These are phyloP conservation scores for Cucumis variabilis DNA, from an alignment of 331 rosid species.

Conservation along the genomic window DNA sequence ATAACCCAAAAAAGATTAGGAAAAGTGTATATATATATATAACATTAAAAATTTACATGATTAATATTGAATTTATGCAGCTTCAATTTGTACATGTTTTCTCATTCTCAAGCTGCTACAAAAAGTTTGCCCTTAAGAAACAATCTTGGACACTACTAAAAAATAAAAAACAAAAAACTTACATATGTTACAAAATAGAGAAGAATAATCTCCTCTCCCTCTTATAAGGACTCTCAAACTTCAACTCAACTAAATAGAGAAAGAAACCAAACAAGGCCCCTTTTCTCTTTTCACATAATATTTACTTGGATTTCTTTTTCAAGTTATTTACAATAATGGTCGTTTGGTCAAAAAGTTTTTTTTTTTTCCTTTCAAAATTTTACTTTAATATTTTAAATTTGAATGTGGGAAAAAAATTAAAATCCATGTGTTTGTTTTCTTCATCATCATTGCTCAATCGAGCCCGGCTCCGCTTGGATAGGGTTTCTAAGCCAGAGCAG, in stretches of 20 bases:
- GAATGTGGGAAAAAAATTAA: background rate
- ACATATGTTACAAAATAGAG: background rate
- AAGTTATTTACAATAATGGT: conserved; percentile 15
- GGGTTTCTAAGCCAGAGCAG: conserved; percentile 72
- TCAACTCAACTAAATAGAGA: conserved; percentile 22
- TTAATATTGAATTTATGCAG: conserved; percentile 8
- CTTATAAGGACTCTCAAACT: background rate
- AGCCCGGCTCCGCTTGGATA: background rate
- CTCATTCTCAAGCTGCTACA: background rate
- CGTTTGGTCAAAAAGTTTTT: background rate
- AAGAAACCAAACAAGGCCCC: conserved; percentile 2
- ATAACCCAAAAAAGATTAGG: background rate
- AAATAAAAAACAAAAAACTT: no score
- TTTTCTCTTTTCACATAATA: background rate
- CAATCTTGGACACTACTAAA: background rate
- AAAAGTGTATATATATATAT: background rate
- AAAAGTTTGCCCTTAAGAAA: background rate
- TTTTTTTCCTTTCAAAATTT: background rate
- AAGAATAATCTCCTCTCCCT: background rate
- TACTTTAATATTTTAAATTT: background rate
- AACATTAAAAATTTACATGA: background rate
- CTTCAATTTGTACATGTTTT: conserved; percentile 23
- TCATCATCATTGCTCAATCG: background rate
- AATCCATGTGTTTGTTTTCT: background rate
- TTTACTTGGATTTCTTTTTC: conserved; percentile 20